Evolutionary conservation across 2,329 filamentous ascomycete species (phyloP).

Genomic region (Pseudofabraea citricarpa): DNA sequence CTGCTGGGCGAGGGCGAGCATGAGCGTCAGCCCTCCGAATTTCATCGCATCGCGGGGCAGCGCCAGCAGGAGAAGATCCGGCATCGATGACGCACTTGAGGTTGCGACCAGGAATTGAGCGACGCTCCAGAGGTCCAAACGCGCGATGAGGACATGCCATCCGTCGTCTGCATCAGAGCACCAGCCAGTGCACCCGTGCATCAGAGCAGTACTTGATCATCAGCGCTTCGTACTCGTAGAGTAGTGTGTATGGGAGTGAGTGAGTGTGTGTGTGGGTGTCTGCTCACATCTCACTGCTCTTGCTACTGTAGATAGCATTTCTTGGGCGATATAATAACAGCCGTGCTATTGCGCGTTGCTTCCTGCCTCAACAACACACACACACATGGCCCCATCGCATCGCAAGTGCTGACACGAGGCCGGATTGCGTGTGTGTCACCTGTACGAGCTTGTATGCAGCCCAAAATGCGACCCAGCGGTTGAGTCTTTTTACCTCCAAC

Average conservation of each 20-base stretch:
- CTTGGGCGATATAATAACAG: neutral
- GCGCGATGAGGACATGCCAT: too few species aligned
- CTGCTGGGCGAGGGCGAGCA: too few species aligned
- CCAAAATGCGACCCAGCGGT: neutral
- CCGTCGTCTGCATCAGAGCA: too few species aligned
- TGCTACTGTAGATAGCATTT: neutral
- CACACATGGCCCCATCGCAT: neutral
- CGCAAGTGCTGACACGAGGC: neutral
- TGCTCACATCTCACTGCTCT: too few species aligned
- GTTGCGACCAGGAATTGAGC: neutral
- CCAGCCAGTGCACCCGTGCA: too few species aligned
- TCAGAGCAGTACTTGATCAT: too few species aligned
- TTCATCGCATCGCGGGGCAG: neutral
- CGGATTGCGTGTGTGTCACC: neutral
- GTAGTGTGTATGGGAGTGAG: too few species aligned
- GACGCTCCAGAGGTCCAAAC: too few species aligned
- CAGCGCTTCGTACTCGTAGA: too few species aligned
- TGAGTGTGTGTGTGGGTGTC: too few species aligned
- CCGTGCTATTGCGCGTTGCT: neutral
- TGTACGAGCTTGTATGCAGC: neutral
- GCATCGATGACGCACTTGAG: neutral
- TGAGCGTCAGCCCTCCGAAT: too few species aligned
- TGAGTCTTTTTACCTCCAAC: neutral
- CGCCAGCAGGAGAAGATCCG: neutral
- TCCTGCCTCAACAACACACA: too few species aligned